These are phyloP conservation scores for Geotrichum histeridarum DNA, from an alignment of 1,139 yeast species.

Conservation along the genomic window DNA sequence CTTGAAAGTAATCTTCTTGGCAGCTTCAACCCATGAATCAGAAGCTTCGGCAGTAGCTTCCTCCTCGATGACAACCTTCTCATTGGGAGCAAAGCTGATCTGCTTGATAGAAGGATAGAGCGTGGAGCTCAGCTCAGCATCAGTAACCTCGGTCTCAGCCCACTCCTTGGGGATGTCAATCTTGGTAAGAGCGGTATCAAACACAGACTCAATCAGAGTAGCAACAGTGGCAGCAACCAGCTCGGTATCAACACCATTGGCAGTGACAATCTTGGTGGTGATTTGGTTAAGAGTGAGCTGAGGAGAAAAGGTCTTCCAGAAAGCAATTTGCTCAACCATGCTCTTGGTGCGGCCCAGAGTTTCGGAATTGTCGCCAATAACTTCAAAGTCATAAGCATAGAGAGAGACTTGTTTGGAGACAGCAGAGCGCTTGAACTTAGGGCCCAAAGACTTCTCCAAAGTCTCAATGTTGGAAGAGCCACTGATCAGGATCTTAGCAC, in stretches of 20 bases:
- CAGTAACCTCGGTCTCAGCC: slow-evolving; percentile 37
- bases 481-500: slow-evolving; percentile 53
- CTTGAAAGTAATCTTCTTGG: slow-evolving; percentile 69
- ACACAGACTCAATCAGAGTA: slow-evolving; percentile 45
- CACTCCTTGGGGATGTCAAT: slow-evolving; percentile 38
- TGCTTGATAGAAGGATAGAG: slow-evolving; percentile 37
- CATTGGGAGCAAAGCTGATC: slow-evolving; percentile 28
- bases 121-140: slow-evolving; percentile 34
- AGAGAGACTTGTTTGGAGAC: slow-evolving; percentile 52
- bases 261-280: slow-evolving; percentile 73
- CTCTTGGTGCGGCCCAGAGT: slow-evolving; percentile 73
- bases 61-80: slow-evolving; percentile 43
- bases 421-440: slow-evolving; percentile 50
- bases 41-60: slow-evolving; percentile 43
- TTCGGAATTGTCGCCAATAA: slow-evolving; percentile 41
- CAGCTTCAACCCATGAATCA: slow-evolving; percentile 49
- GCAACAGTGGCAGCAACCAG: slow-evolving; percentile 77
- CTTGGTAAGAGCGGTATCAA: slow-evolving; percentile 32
- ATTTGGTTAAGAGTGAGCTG: slow-evolving; percentile 55
- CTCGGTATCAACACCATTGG: slow-evolving; percentile 79
- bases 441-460: slow-evolving; percentile 49
- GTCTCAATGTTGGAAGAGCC: slow-evolving; percentile 42
- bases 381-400: slow-evolving; percentile 33
- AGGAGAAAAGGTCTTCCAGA: slow-evolving; percentile 71
- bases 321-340: slow-evolving; percentile 71